Conservation (phyloP, 176 grass and related monocot genomes). For the Sorghum bicolor region DNA sequence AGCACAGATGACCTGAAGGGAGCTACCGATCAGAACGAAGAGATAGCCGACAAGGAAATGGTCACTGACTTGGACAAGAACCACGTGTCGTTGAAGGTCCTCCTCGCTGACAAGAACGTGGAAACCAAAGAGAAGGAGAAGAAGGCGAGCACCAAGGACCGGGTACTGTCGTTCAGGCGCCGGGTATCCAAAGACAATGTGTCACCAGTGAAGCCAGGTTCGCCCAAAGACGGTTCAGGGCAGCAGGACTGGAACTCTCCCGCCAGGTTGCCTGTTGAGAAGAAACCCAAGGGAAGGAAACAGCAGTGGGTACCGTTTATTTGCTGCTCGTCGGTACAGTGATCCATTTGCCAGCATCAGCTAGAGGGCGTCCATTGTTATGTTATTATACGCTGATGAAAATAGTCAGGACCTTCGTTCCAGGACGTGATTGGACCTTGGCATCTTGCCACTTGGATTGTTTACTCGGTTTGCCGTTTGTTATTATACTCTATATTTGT, state of each 20-base stretch:
- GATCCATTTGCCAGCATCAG: neutral
- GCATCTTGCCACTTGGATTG: neutral
- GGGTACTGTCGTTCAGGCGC: slow-evolving; percentile 32
- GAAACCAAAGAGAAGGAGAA: slow-evolving; percentile 46
- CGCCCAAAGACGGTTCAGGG: slow-evolving; percentile 24
- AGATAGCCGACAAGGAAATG: slow-evolving; percentile 42
- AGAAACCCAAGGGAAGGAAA: slow-evolving; percentile 43
- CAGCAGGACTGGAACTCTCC: slow-evolving; percentile 65
- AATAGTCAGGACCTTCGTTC: neutral
- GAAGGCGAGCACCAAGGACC: slow-evolving; percentile 36
- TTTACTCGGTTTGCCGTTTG: neutral
- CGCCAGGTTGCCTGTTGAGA: slow-evolving; percentile 46
- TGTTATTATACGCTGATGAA: neutral
- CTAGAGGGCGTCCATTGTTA: neutral
- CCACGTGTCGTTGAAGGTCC: slow-evolving; percentile 49
- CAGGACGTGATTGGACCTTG: neutral
- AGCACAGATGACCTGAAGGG: neutral
- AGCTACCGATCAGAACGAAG: slow-evolving; percentile 5
- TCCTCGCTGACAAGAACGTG: slow-evolving; percentile 42
- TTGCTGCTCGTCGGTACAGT: slow-evolving; percentile 54
- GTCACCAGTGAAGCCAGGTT: slow-evolving; percentile 10
- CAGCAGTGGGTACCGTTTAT: slow-evolving; percentile 64
- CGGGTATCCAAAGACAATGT: slow-evolving; percentile 11
- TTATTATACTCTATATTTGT: neutral
- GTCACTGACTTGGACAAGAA: slow-evolving; percentile 37